A percentile compares a stretch with the other conserved stretches of the same genome.
Conservation (phyloP, 352 stramenopile species). For the Phytophthora litchii region DNA sequence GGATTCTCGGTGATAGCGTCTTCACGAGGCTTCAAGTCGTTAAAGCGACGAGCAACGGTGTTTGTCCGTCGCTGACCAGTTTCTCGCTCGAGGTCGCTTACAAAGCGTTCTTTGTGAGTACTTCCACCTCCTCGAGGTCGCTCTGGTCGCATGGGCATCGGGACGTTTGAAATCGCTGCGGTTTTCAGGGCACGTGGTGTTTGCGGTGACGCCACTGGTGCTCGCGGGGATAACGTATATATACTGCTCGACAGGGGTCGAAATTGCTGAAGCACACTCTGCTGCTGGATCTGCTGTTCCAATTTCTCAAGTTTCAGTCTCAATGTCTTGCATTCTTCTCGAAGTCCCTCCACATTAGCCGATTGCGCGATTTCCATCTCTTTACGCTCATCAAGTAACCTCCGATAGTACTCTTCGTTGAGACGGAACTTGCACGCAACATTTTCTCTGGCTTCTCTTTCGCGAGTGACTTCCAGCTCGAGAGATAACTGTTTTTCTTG, state of each 20-base stretch:
- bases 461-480: constrained; percentile 45
- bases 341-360: constrained; percentile 38
- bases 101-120: constrained; percentile 73
- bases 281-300: constrained; percentile 36
- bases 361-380: constrained; percentile 52
- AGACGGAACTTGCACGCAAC: constrained; percentile 44
- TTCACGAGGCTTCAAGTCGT: constrained; percentile 38
- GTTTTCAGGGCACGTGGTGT: constrained; percentile 30
- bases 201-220: constrained; percentile 9
- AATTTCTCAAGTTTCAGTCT: constrained; percentile 46
- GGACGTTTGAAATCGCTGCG: constrained; percentile 22
- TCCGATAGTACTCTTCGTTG: constrained; percentile 52
- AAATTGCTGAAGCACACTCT: constrained; percentile 16
- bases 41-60: constrained; percentile 31
- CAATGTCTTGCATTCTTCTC: constrained; percentile 44
- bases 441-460: constrained; percentile 36
- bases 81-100: constrained; percentile 74
- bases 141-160: constrained; percentile 61
- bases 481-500: constrained; percentile 48
- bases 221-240: constrained; percentile 15
- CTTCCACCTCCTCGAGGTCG: constrained; percentile 50
- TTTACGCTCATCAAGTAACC: constrained; percentile 60
- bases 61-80: constrained; percentile 62
- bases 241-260: constrained; percentile 12
- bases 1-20: constrained; percentile 36